Conservation (phyloP, 2,329 filamentous ascomycete genomes). For the Knoxdaviesia capensis region DNA sequence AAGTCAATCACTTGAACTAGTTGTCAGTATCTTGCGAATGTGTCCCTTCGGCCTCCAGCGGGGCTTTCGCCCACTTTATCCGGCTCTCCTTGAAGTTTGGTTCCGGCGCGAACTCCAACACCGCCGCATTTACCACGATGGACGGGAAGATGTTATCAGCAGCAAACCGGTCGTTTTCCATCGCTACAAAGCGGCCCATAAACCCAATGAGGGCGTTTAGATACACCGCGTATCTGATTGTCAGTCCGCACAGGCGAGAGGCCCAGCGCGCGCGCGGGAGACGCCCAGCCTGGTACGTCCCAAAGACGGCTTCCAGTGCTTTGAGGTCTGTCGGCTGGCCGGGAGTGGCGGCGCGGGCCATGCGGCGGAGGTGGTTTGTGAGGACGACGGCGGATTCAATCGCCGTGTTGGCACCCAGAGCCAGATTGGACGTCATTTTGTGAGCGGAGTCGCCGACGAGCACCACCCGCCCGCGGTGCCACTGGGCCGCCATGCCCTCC, state of each 20-base stretch:
- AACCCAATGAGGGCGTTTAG: not conserved
- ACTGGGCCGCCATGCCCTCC: constrained; percentile 12
- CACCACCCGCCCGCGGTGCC: constrained; percentile 12
- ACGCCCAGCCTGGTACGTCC: not conserved
- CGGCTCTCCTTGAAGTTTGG: not conserved
- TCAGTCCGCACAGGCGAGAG: not conserved
- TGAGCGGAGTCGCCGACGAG: constrained; percentile 14
- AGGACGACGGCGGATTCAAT: constrained; percentile 10
- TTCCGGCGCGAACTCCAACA: not conserved
- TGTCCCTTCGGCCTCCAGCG: no score
- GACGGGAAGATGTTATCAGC: not conserved
- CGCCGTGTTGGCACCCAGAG: constrained; percentile 13
- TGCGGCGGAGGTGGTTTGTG: constrained; percentile 4
- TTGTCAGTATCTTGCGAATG: no score
- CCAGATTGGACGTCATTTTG: constrained; percentile 13
- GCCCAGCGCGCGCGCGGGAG: not conserved
- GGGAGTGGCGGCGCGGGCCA: not conserved
- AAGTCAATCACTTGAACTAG: no score
- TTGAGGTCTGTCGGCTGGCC: not conserved
- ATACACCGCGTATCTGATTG: not conserved
- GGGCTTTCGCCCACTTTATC: not conserved
- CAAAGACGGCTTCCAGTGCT: not conserved
- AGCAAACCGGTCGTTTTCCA: not conserved
- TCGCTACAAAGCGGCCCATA: not conserved
- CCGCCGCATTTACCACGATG: not conserved